Evolutionary conservation across 192 early-diverging fungal species (phyloP).

Genomic region (Tieghemiomyces parasiticus): DNA sequence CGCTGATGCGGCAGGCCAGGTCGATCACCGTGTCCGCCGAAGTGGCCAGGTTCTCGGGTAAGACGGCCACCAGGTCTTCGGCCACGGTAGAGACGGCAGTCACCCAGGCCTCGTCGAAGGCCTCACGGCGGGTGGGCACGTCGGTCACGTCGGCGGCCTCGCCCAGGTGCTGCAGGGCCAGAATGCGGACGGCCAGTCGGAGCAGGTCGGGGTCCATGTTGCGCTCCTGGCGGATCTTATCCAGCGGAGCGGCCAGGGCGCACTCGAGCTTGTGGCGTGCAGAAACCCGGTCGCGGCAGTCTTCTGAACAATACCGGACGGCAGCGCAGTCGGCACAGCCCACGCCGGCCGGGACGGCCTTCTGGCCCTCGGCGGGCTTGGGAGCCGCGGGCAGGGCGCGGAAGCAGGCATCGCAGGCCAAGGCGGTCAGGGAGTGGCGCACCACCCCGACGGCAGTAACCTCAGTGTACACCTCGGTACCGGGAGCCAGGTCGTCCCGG

Average conservation of each 20-base stretch:
- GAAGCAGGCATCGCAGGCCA: constrained; percentile 38
- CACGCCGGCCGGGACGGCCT: constrained; percentile 14
- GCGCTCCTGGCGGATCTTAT: constrained; percentile 17
- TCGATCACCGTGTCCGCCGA: constrained; percentile 29
- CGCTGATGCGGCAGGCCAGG: constrained; percentile 44
- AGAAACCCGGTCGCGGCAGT: constrained; percentile 24
- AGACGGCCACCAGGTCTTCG: constrained; percentile 16
- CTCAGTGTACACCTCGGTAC: constrained; percentile 33
- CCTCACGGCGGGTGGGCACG: constrained; percentile 16
- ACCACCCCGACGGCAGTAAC: constrained; percentile 33
- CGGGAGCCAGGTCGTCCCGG: constrained; percentile 25
- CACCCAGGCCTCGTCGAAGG: constrained; percentile 16
- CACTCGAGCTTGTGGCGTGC: constrained; percentile 20
- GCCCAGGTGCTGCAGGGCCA: constrained; percentile 13
- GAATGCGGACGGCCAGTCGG: constrained; percentile 18
- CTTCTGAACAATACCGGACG: constrained; percentile 39
- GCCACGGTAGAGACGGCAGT: constrained; percentile 9
- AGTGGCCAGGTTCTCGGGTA: constrained; percentile 22
- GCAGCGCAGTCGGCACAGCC: constrained; percentile 29
- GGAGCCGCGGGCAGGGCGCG: constrained; percentile 20
- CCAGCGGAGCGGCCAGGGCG: constrained; percentile 14
- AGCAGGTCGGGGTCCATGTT: constrained; percentile 22
- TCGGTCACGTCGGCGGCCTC: constrained; percentile 14
- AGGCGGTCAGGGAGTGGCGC: constrained; percentile 32
- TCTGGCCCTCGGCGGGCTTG: constrained; percentile 19